Conservation (phyloP, 192 early-diverging fungal species). For the Backusella circina region DNA sequence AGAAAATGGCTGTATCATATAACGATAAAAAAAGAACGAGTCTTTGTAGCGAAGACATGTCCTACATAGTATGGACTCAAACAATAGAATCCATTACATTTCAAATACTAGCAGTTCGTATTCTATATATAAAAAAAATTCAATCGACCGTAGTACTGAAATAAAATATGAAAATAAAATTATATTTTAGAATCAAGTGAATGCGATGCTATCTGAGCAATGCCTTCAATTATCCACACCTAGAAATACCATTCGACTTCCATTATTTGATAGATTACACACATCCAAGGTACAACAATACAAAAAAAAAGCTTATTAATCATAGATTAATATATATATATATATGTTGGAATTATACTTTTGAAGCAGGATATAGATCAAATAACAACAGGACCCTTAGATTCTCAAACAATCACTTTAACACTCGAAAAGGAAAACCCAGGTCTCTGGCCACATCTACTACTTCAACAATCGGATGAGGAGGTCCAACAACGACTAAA, state of each 20-base stretch:
- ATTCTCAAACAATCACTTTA: constrained; percentile 1
- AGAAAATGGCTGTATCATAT: not conserved
- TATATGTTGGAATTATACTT: not conserved
- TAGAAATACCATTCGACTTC: not conserved
- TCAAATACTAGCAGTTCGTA: constrained; percentile 6
- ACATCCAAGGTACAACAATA: not conserved
- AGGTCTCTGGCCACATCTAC: not conserved
- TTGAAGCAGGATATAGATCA: constrained; percentile 7
- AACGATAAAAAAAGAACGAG: not conserved
- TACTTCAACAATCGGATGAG: not conserved
- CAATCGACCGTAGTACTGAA: not conserved
- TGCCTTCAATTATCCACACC: not conserved
- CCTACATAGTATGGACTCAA: not conserved
- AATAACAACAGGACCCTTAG: not conserved
- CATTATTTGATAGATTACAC: constrained; percentile 5
- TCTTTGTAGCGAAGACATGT: not conserved
- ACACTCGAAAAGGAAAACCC: constrained; percentile 1
- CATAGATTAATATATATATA: not conserved
- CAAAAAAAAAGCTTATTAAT: not conserved
- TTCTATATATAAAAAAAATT: too few relatives aligned
- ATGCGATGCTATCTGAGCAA: not conserved
- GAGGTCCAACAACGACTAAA: not conserved
- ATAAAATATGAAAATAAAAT: not conserved
- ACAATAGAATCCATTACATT: constrained; percentile 11
- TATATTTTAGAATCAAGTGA: constrained; percentile 2